Percentiles rank a stretch among this genome's conserved stretches.
phyloP scores from a whole-genome alignment of 78 protist genomes.

The Cavenderia fasciculata region DNA sequence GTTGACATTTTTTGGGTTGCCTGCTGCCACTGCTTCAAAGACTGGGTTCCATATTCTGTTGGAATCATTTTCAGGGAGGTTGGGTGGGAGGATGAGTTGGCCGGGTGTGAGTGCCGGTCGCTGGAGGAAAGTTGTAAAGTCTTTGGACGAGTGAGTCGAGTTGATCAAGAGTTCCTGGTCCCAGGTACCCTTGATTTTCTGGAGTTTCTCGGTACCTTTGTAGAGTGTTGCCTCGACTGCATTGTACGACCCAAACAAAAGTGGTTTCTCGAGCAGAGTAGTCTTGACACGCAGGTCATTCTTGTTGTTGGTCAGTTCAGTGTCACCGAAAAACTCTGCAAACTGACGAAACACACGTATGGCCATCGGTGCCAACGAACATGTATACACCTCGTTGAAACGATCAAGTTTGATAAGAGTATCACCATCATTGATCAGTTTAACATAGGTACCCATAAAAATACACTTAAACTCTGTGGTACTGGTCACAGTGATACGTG shows the following conservation, averaged over 20 bases:
- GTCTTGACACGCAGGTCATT: not conserved
- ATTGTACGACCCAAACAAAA: slow-evolving; percentile 47
- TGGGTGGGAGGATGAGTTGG: not conserved
- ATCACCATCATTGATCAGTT: slow-evolving; percentile 15
- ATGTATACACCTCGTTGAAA: slow-evolving; percentile 2
- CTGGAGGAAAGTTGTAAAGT: not conserved
- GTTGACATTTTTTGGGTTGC: slow-evolving; percentile 2
- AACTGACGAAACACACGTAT: slow-evolving; percentile 46
- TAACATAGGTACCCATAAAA: slow-evolving; percentile 63
- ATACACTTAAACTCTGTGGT: not conserved
- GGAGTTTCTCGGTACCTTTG: slow-evolving; percentile 45
- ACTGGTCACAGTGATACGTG: not conserved
- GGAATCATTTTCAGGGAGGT: slow-evolving; percentile 16
- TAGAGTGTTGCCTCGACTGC: slow-evolving; percentile 20
- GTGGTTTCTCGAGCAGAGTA: slow-evolving; percentile 21
- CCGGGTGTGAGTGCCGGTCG: not conserved
- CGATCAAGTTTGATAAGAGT: not conserved
- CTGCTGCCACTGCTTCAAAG: slow-evolving; percentile 5
- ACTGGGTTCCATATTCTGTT: slow-evolving; percentile 23
- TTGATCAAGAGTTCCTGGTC: slow-evolving; percentile 35
- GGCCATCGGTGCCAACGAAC: slow-evolving; percentile 29
- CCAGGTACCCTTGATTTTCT: slow-evolving; percentile 58
- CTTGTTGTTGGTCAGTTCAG: not conserved
- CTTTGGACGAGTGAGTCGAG: slow-evolving; percentile 21
- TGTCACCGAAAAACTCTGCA: slow-evolving; percentile 20